Evolutionary conservation across 1,284 basidiomycete genomes (phyloP).

Genomic region (Papiliotrema laurentii): DNA sequence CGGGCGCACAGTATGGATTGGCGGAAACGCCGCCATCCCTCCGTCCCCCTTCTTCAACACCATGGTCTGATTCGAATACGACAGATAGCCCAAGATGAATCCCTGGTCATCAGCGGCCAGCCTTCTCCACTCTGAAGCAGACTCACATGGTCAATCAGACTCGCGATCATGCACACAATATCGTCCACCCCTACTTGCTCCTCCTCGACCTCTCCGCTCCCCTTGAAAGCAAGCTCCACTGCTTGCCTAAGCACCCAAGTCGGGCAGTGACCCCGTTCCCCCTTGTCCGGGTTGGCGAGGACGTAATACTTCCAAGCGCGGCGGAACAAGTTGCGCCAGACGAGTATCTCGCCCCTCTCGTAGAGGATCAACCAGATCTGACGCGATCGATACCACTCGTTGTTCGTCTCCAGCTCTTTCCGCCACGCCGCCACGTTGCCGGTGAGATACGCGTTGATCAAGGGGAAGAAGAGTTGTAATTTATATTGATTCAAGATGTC

Average conservation of each 20-base stretch:
- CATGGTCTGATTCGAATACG: constrained; percentile 37
- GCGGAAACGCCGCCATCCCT: constrained; percentile 42
- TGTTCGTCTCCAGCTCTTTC: constrained; percentile 28
- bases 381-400: constrained; percentile 45
- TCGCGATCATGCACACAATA: constrained; percentile 41
- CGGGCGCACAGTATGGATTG: constrained; percentile 24
- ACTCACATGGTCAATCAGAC: constrained; percentile 47
- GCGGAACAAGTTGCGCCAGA: constrained; percentile 49
- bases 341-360: constrained; percentile 49
- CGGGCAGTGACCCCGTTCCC: constrained; percentile 27
- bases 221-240: constrained; percentile 23
- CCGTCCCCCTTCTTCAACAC: constrained; percentile 32
- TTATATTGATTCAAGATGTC: constrained; percentile 36
- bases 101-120: constrained; percentile 13
- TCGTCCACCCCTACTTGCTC: constrained; percentile 34
- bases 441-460: constrained; percentile 41
- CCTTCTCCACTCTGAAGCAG: neutral
- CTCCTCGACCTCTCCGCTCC: constrained; percentile 40
- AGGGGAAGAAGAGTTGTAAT: constrained; percentile 37
- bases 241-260: constrained; percentile 37
- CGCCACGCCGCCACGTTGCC: constrained; percentile 41
- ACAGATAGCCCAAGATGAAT: constrained; percentile 36
- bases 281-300: constrained; percentile 14
- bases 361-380: constrained; percentile 46
- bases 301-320: constrained; percentile 40